Evolutionary conservation across 805 yeast species (phyloP), one percentile per base, ranked within the genome.

Genomic region (Lachancea nothofagi): DNA sequence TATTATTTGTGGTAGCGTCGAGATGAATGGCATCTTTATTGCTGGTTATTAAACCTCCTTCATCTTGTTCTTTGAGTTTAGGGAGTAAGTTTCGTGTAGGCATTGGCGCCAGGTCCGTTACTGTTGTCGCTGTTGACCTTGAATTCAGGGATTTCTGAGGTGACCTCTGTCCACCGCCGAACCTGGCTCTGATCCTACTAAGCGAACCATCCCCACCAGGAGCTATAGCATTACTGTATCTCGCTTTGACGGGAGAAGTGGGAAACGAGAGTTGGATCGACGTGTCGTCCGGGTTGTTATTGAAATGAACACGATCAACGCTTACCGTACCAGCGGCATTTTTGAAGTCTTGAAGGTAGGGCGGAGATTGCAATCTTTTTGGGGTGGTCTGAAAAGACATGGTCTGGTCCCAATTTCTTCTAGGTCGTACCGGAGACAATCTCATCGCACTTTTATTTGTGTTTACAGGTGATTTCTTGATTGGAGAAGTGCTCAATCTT

Each of bases 131-230:
- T 9, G 4, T 31, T 31, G 21, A 10, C 4, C 12, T 26, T 24
- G 29, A 10, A 20, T 20, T 28, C 12, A 20, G n/a, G 9, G 21
- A 19, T 10, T 45, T 46, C 31, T 52, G 53, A 7, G 59, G 59
- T 8, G 58, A 51, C 39, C 49, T 29, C 22, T 44, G 33, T 4
- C 59, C 57, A 24, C 51, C 47, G 19, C 46, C 44, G 14, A 66
- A 63, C 30, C 57, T 52, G 1, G 59, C 50, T 33, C 59, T 42
- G 14, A 48, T 50, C 40, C 55, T 59, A 23, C 51, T 48, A 26
- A 53, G 32, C 1, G 59, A 51, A 5, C 61, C 61, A 38, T 56
- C 58, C 19, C 55, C 60, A 4, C 65, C 62, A 17, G 47, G 29
- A 4, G 52, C 45, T 42, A 53, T 52, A 25, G 58, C 47, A n/a